Conservation (phyloP, 768 basidiomycete species). For the Tylopilus balloui region DNA sequence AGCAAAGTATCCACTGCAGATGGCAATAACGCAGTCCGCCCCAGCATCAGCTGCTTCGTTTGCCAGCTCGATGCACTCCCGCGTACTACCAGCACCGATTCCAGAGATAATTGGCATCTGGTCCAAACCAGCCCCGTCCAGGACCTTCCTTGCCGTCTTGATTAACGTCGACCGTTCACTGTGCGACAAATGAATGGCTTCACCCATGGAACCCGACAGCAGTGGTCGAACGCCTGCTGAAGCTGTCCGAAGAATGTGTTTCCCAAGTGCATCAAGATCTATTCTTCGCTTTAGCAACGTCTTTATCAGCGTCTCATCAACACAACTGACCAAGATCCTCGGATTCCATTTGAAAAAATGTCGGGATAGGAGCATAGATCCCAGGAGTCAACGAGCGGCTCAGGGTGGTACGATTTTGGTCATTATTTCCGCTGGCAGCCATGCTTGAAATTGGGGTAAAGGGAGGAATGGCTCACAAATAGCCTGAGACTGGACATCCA, state of each 20-base stretch:
- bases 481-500: neutral
- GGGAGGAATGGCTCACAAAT: neutral
- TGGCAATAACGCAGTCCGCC: slow-evolving; percentile 83
- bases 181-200: slow-evolving; percentile 70
- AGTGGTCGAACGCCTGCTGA: slow-evolving; percentile 66
- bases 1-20: slow-evolving; percentile 83
- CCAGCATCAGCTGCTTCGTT: slow-evolving; percentile 79
- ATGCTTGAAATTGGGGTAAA: slow-evolving; percentile 27
- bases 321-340: slow-evolving; percentile 74
- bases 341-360: slow-evolving; percentile 71
- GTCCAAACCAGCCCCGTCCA: slow-evolving; percentile 60
- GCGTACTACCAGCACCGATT: slow-evolving; percentile 78
- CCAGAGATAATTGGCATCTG: slow-evolving; percentile 73
- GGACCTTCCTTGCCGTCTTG: slow-evolving; percentile 58
- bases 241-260: slow-evolving; percentile 62
- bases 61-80: slow-evolving; percentile 73
- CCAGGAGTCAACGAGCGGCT: slow-evolving; percentile 65
- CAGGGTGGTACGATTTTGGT: slow-evolving; percentile 12
- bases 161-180: slow-evolving; percentile 64
- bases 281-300: slow-evolving; percentile 3
- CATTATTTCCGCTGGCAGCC: slow-evolving; percentile 32
- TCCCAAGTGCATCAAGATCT: slow-evolving; percentile 65
- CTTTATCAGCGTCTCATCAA: neutral
- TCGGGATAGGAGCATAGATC: slow-evolving; percentile 80
- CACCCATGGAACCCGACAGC: slow-evolving; percentile 81